These are phyloP conservation scores for Entomortierella chlamydospora DNA, from an alignment of 192 early-diverging fungal genomes.

Conservation along the genomic window DNA sequence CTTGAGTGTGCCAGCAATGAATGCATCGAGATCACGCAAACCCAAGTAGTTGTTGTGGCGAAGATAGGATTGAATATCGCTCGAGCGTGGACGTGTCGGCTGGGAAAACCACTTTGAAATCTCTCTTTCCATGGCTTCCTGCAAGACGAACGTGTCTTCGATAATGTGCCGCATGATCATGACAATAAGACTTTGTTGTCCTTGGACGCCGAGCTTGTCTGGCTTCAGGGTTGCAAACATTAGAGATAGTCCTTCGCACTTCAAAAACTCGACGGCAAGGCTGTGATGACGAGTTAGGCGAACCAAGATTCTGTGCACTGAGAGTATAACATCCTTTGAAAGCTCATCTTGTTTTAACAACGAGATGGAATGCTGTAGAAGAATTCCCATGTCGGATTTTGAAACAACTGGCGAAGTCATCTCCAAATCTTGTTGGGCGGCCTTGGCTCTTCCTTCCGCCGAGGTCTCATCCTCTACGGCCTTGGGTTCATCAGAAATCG, in stretches of 20 bases:
- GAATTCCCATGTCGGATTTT: conserved; percentile 28
- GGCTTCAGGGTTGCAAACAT: conserved; percentile 71
- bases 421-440: conserved; percentile 33
- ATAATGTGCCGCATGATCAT: conserved; percentile 91
- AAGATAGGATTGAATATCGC: conserved; percentile 78
- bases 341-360: conserved; percentile 50
- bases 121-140: conserved; percentile 78
- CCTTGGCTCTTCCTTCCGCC: conserved; percentile 34
- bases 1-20: conserved; percentile 69
- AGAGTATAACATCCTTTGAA: conserved; percentile 66
- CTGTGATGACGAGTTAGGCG: conserved; percentile 79
- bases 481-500: conserved; percentile 72
- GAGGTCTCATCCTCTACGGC: conserved; percentile 32
- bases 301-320: conserved; percentile 81
- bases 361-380: conserved; percentile 55
- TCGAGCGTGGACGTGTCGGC: conserved; percentile 69
- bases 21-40: conserved; percentile 78
- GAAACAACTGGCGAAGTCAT: conserved; percentile 52
- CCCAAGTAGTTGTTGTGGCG: conserved; percentile 73
- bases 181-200: conserved; percentile 81
- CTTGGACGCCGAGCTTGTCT: conserved; percentile 73
- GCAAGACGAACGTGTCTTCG: conserved; percentile 75
- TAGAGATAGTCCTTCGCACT: conserved; percentile 71
- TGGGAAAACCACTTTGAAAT: conserved; percentile 78
- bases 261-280: conserved; percentile 76